Conservation (phyloP, 2,329 filamentous ascomycete genomes). For the Aschersonia sp. region DNA sequence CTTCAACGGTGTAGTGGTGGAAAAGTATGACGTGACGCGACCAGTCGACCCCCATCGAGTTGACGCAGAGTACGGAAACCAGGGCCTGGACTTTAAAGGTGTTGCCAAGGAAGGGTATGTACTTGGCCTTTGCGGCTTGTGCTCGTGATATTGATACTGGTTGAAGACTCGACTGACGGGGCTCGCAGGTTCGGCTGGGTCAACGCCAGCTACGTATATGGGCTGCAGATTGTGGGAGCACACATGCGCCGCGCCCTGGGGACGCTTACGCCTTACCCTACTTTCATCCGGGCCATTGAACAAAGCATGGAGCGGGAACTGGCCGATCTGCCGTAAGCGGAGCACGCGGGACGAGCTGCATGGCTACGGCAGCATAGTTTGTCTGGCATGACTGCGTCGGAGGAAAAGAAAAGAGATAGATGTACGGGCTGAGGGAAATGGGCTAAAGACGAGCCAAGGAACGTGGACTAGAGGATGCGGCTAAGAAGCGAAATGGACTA, state of each 20-base stretch:
- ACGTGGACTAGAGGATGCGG: too few species aligned
- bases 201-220: slow-evolving; percentile 94
- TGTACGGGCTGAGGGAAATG: too few species aligned
- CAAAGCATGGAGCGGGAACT: slow-evolving; percentile 38
- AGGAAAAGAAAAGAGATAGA: too few species aligned
- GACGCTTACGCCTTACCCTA: slow-evolving; percentile 74
- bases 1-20: slow-evolving; percentile 94
- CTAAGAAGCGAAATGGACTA: too few species aligned
- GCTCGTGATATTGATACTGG: not conserved
- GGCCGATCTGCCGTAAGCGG: slow-evolving; percentile 20
- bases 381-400: too few species aligned
- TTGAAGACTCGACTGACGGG: too few species aligned
- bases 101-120: slow-evolving; percentile 91
- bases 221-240: slow-evolving; percentile 72
- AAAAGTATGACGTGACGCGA: slow-evolving; percentile 95
- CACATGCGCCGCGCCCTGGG: slow-evolving; percentile 84
- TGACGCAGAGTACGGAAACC: slow-evolving; percentile 94
- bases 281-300: slow-evolving; percentile 56
- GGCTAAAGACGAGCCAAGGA: too few species aligned
- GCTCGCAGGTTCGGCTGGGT: slow-evolving; percentile 82
- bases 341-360: not conserved
- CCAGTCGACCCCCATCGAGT: slow-evolving; percentile 84
- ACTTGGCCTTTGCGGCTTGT: not conserved
- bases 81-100: slow-evolving; percentile 88
- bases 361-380: not conserved